Percentiles rank a stretch among this genome's conserved stretches.
Evolutionary conservation across 2,329 filamentous ascomycete species (phyloP).

Genomic region (Pyrenochaeta sp.): DNA sequence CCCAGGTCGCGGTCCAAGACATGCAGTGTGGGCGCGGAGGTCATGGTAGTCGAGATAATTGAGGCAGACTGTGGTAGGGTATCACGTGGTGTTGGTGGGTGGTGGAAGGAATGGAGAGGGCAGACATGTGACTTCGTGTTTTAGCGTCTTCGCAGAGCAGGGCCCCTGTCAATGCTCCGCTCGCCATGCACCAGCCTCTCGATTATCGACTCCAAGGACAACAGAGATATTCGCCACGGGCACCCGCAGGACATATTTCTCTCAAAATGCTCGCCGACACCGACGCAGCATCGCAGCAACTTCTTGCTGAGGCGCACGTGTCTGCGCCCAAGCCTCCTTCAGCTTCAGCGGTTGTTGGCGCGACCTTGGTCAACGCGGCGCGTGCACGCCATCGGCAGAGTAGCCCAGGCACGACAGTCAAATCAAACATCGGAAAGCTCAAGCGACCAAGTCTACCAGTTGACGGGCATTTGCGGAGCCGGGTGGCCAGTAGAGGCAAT

Average conservation of each 20-base stretch:
- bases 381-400: conserved; percentile 18
- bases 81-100: conserved; percentile 7
- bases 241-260: conserved; percentile 3
- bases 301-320: conserved; percentile 26
- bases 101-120: conserved; percentile 8
- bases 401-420: conserved; percentile 10
- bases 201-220: background rate
- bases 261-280: conserved; percentile 5
- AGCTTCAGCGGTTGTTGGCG: conserved; percentile 25
- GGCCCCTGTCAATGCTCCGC: conserved; percentile 7
- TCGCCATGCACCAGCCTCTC: conserved; percentile 4
- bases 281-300: conserved; percentile 32
- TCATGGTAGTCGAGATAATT: conserved; percentile 14
- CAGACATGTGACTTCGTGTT: conserved; percentile 32
- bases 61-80: conserved; percentile 32
- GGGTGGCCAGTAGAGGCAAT: conserved; percentile 18
- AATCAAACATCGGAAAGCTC: conserved; percentile 22
- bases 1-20: conserved; percentile 26
- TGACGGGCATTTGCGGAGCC: conserved; percentile 5
- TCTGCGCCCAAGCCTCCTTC: conserved; percentile 9
- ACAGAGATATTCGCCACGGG: background rate
- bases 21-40: conserved; percentile 30
- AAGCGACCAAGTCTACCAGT: conserved; percentile 19
- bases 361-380: conserved; percentile 40
- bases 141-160: conserved; percentile 2